Percentiles rank a stretch among this genome's conserved stretches.
Conservation (phyloP, 2,329 filamentous ascomycete species). For the Xylariaceae sp. region DNA sequence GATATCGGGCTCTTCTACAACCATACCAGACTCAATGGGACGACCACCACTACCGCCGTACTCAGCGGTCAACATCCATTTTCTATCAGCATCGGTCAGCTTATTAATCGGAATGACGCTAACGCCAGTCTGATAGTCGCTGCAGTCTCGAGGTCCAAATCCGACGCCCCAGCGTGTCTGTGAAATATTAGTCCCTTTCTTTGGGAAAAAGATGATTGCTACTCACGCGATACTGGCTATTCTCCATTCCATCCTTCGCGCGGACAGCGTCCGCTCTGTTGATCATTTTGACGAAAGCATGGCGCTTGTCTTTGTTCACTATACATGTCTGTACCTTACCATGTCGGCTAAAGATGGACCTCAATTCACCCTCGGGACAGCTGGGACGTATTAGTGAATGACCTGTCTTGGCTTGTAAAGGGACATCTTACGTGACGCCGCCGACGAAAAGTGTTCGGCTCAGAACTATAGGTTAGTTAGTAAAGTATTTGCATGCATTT, state of each 20-base stretch:
- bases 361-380: slow-evolving; percentile 75
- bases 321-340: slow-evolving; percentile 95
- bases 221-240: slow-evolving; percentile 67
- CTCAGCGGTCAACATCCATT: slow-evolving; percentile 94
- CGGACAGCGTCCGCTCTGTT: slow-evolving; percentile 77
- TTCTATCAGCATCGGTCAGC: slow-evolving; percentile 91
- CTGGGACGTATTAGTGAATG: slow-evolving; percentile 37
- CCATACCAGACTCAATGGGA: slow-evolving; percentile 74
- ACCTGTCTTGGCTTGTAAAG: no score
- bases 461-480: slow-evolving; percentile 53
- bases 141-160: slow-evolving; percentile 94
- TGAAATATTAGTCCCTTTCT: slow-evolving; percentile 16
- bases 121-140: slow-evolving; percentile 87
- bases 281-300: slow-evolving; percentile 99
- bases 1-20: slow-evolving; percentile 96
- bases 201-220: neutral
- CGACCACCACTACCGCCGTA: slow-evolving; percentile 88
- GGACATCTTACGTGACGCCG: slow-evolving; percentile 74
- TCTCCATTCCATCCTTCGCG: slow-evolving; percentile 87
- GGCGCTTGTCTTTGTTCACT: slow-evolving; percentile 95
- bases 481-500: slow-evolving; percentile 6
- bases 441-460: slow-evolving; percentile 96
- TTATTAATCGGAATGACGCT: slow-evolving; percentile 90
- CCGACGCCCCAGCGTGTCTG: slow-evolving; percentile 96
- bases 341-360: slow-evolving; percentile 73